A percentile compares a stretch with the other conserved stretches of the same genome.
Conservation (phyloP, 257 asterid genomes). For the Nicotiana undulata region DNA sequence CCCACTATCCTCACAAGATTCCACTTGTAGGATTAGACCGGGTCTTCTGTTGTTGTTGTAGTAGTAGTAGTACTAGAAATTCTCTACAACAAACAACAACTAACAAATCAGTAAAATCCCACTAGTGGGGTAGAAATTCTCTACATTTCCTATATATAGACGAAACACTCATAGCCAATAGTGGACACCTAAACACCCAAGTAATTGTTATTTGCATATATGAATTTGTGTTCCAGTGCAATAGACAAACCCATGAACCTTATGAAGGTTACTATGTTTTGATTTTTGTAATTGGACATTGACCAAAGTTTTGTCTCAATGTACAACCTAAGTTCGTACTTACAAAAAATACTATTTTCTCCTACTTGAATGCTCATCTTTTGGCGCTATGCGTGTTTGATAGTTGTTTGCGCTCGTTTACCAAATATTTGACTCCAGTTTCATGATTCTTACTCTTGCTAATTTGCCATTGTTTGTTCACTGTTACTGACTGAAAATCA, state of each 20-base stretch:
- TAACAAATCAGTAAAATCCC: too few species aligned
- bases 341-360: too few species aligned
- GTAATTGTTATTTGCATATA: not conserved
- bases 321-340: not conserved
- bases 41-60: too few species aligned
- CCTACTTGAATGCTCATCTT: not conserved
- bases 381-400: not conserved
- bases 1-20: too few species aligned
- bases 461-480: not conserved
- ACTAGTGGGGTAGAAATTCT: not conserved
- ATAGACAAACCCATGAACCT: not conserved
- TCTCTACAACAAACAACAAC: too few species aligned
- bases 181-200: not conserved
- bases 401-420: not conserved
- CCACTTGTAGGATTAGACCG: too few species aligned
- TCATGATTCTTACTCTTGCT: not conserved
- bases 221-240: not conserved
- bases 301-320: not conserved
- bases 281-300: not conserved
- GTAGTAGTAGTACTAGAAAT: too few species aligned
- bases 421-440: not conserved
- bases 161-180: too few species aligned
- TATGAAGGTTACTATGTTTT: not conserved
- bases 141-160: too few species aligned
- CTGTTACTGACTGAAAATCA: not conserved